These are phyloP conservation scores for Candida rishiriensis DNA, from an alignment of 805 yeast genomes.

Conservation along the genomic window DNA sequence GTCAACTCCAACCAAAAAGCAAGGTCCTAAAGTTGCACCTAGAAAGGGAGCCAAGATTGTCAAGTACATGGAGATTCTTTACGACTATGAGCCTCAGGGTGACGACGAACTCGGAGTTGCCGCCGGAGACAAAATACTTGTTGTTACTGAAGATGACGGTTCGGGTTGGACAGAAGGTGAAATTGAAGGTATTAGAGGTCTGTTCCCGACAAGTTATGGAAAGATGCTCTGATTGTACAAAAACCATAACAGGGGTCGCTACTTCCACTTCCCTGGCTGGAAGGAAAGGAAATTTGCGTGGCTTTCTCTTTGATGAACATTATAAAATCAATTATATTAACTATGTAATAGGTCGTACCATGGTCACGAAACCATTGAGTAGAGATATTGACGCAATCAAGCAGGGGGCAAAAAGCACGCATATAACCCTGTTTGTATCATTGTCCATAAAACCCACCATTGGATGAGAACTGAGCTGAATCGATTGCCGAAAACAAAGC, in stretches of 20 bases:
- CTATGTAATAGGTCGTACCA: too few species aligned
- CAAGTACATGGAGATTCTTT: slow-evolving; percentile 62
- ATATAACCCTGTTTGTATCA: slow-evolving; percentile 67
- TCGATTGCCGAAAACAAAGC: slow-evolving; percentile 13
- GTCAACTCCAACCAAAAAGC: slow-evolving; percentile 30
- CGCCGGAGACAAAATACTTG: slow-evolving; percentile 69
- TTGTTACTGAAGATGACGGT: slow-evolving; percentile 69
- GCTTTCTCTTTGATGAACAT: too few species aligned
- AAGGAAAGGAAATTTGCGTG: too few species aligned
- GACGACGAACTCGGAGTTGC: slow-evolving; percentile 70
- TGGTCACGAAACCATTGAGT: too few species aligned
- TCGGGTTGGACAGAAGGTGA: slow-evolving; percentile 96
- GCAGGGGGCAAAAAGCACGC: slow-evolving; percentile 94
- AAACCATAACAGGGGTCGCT: too few species aligned
- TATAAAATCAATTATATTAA: too few species aligned
- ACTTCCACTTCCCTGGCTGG: too few species aligned
- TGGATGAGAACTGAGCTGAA: slow-evolving; percentile 10
- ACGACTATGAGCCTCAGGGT: slow-evolving; percentile 73
- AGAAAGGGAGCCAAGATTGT: slow-evolving; percentile 65
- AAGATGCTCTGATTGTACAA: slow-evolving; percentile 16
- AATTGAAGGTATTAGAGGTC: slow-evolving; percentile 56
- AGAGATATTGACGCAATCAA: slow-evolving; percentile 25
- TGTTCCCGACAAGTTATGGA: slow-evolving; percentile 79
- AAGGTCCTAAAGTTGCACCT: slow-evolving; percentile 74
- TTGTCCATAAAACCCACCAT: slow-evolving; percentile 58